Conservation (phyloP, 73 alveolate species). For the Paramecium tetraurelia region DNA sequence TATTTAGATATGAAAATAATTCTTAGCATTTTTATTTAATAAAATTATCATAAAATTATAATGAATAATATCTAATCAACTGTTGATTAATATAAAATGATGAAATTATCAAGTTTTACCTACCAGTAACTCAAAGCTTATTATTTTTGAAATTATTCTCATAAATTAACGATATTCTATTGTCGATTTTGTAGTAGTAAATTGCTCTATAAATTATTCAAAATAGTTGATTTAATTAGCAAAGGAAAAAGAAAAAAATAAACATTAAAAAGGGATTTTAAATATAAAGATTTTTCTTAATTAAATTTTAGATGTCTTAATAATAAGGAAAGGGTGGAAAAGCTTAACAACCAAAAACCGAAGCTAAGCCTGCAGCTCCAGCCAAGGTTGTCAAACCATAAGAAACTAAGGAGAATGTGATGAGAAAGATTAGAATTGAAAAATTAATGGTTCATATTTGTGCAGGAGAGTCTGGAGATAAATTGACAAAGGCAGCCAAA, state of each 20-base stretch:
- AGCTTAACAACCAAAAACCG: not conserved
- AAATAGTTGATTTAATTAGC: not conserved
- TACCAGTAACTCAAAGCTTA: not conserved
- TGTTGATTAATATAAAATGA: not conserved
- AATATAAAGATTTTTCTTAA: not conserved
- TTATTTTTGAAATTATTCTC: not conserved
- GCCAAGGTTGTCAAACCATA: not conserved
- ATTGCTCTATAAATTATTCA: not conserved
- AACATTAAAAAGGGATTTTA: not conserved
- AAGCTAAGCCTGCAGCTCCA: not conserved
- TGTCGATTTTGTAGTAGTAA: not conserved
- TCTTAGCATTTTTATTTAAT: not conserved
- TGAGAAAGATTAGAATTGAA: constrained; percentile 75
- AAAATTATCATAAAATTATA: not conserved
- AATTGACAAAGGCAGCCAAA: constrained; percentile 77
- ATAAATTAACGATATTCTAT: not conserved
- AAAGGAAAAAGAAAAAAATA: not conserved
- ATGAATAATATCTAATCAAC: not conserved
- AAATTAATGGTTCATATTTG: constrained; percentile 74
- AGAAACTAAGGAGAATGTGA: constrained; percentile 65
- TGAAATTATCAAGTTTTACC: not conserved
- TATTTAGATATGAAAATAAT: not conserved
- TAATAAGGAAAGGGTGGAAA: constrained; percentile 12
- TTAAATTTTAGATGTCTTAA: not conserved
- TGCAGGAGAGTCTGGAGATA: constrained; percentile 83